Evolutionary conservation across 148 eudicot genomes (phyloP).

Genomic region (Beta vulgaris): DNA sequence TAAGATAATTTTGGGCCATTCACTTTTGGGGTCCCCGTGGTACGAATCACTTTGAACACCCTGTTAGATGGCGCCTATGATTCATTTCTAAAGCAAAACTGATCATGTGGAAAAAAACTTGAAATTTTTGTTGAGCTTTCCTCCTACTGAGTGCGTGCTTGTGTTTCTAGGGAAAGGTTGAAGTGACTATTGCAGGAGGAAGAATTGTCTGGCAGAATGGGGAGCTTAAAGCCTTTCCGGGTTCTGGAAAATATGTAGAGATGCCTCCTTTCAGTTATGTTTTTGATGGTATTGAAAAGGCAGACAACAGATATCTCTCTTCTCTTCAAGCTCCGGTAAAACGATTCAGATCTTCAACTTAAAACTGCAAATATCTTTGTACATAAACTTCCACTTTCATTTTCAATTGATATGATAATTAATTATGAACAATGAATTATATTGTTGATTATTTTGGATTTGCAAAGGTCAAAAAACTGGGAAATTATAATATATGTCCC

Average conservation of each 20-base stretch:
- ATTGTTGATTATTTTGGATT: constrained; percentile 5
- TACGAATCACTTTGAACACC: too few relatives aligned
- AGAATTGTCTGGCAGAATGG: constrained; percentile 78
- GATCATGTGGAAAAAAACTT: too few relatives aligned
- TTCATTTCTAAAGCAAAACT: too few relatives aligned
- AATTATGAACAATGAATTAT: background rate
- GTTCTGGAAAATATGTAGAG: constrained; percentile 75
- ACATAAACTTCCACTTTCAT: constrained; percentile 3
- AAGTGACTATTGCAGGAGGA: constrained; percentile 94
- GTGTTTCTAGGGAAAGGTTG: constrained; percentile 74
- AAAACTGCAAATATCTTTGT: constrained; percentile 7
- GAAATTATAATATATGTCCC: background rate
- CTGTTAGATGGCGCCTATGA: background rate
- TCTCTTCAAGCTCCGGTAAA: constrained; percentile 85
- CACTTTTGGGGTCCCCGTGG: too few relatives aligned
- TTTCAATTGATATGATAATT: background rate
- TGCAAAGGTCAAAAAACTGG: background rate
- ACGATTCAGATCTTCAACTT: constrained; percentile 42
- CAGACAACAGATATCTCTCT: constrained; percentile 59
- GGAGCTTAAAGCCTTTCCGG: constrained; percentile 63
- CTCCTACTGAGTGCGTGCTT: background rate
- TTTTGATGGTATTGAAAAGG: constrained; percentile 75
- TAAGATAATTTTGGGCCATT: too few relatives aligned
- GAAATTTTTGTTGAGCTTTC: constrained; percentile 1
- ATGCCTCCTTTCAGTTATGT: constrained; percentile 81